Evolutionary conservation across 1,139 yeast genomes (phyloP), one percentile per base, ranked within the genome.

Genomic region (Candida mesenterica): DNA sequence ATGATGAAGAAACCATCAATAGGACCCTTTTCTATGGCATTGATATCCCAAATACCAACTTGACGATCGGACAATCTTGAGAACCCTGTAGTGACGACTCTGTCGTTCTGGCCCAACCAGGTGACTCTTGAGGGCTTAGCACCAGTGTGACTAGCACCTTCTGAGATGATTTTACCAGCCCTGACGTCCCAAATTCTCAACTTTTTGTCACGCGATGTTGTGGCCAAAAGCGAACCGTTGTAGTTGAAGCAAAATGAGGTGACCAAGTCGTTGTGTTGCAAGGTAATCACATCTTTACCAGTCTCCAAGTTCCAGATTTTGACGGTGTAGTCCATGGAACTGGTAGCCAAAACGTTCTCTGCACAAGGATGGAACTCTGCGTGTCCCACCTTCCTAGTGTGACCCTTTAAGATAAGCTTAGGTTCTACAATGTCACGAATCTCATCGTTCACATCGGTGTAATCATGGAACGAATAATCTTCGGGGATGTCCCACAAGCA

Each of bases 11-110:
- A 87, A 1, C 95, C 97, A 38, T 88, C 95, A 48, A 92, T 77
- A 33, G 96, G 90, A 17, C 97, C 97, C 33, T 74, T 70, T 3
- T 68, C 80, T 38, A 94, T 68, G 48, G 84, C 77, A 28, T 72
- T 70, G 22, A 88, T 71, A 52, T 92, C 90, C 97, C 98, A 92
- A 40, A 92, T 72, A 46, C 94, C 98, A 44, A 90, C 71, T 64
- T 92, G 97, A 59, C 99, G 89, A 57, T 90, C 97, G 30, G 96
- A 86, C 50, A 86, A 74, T 55, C 85, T 79, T 28, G 95, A 88
- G 57, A 92, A 92, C 1, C 99, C 99, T n/a, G 98, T 90, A 24
- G 98, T 90, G 37, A 83, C 83, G 24, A 92, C 64, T 51, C 97
- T 75, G 52, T 90, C 86, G 32, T 85, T 69, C 51, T 86, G 79